A percentile compares a stretch with the other conserved stretches of the same genome.
These are phyloP conservation scores for Colletotrichum siamense DNA, from an alignment of 2,329 filamentous ascomycete species.

Conservation along the genomic window DNA sequence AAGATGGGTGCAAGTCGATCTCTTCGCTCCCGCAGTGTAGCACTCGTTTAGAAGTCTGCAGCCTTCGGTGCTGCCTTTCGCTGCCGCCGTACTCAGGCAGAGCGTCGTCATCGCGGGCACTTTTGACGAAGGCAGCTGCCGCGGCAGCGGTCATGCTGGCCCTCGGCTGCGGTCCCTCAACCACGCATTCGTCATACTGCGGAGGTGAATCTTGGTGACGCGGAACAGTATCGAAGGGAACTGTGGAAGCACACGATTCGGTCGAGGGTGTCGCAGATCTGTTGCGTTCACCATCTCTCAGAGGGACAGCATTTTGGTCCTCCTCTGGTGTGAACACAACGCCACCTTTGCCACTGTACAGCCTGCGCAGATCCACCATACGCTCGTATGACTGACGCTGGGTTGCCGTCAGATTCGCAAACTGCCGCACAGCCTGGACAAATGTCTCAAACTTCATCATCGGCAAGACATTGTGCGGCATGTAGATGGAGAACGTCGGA, in stretches of 20 bases:
- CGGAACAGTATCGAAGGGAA: background rate
- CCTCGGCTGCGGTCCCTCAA: background rate
- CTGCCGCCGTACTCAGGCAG: background rate
- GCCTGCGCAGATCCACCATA: background rate
- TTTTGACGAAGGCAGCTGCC: background rate
- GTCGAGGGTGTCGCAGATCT: background rate
- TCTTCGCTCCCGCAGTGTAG: background rate
- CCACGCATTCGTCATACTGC: background rate
- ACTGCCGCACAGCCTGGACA: background rate
- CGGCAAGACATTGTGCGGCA: background rate
- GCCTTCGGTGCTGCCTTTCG: background rate
- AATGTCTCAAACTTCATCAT: background rate
- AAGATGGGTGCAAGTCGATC: background rate
- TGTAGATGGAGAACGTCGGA: background rate
- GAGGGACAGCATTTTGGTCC: too few species aligned
- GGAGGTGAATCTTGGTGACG: background rate
- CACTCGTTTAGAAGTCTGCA: background rate
- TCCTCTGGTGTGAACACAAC: background rate
- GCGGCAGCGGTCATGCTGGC: too few species aligned
- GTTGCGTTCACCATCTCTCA: background rate
- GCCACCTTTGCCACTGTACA: constrained; percentile 1
- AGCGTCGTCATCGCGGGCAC: background rate
- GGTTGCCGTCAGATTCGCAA: background rate
- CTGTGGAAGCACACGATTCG: background rate
- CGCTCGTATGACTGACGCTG: background rate